Evolutionary conservation across 306 rosid species (phyloP), one percentile per base, ranked within the genome.

Genomic region (Citrullus amarus): DNA sequence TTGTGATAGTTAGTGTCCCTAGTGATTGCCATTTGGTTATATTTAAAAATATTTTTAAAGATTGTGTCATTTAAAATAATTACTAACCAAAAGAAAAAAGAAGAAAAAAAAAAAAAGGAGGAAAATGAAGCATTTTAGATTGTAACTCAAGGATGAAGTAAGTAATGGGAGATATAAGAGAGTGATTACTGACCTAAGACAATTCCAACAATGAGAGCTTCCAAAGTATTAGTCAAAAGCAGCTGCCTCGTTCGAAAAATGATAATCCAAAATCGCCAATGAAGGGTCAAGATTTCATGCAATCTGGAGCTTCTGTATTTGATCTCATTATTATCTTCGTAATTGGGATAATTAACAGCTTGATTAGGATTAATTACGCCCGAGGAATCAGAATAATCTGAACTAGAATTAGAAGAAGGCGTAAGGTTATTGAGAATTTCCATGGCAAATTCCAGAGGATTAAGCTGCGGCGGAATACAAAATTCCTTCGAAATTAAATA

Each of bases 401-500:
- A 44, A 44, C 4, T 9, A 12, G 1, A 62, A 15, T 43, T 43
- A 12, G 15, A 62, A 15, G 79, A 79, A 2, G 86, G 79, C 55
- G 80, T 54, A 58, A 94, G 86, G 32, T 85, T 89, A 78, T 70
- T 82, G 2, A 92, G 78, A 34, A 92, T 86, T 76, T 95, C 97
- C 98, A 92, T 95, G 14, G 98, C 85, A 25, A 88, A 92, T 79
- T 95, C 97, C 65, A 95, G 83, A 0, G 98, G 88, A 73, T 92
- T 95, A 79, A 95, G 98, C 77, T 95, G 98, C 12, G 90, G 90
- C 63, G 98, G 97, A 9, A 95, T 91, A 15, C 90, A 83, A 82
- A 91, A 95, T 25, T 88, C 97, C 57, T 84, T 87, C 3, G 87
- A 79, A 48, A 57, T 86, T 43, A 95, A 79, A 79, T 85, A 95